These are phyloP conservation scores for Backusella tarrabulga DNA, from an alignment of 192 early-diverging fungal species.

Conservation along the genomic window DNA sequence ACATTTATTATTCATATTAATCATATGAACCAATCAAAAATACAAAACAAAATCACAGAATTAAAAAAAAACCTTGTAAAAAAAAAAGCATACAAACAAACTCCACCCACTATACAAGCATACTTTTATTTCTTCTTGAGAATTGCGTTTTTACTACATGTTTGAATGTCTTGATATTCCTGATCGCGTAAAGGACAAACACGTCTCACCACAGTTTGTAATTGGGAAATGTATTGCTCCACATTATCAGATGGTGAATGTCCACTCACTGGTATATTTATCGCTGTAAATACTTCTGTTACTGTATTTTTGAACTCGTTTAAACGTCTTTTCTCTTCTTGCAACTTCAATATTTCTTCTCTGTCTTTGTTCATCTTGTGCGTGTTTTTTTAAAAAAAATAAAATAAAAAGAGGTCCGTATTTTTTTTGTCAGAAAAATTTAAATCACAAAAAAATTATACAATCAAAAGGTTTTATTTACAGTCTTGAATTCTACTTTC, in stretches of 20 bases:
- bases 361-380: background rate
- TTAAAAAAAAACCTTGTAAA: too few relatives aligned
- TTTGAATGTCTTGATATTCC: conserved; percentile 1
- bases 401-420: background rate
- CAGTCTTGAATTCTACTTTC: background rate
- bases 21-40: too few relatives aligned
- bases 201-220: background rate
- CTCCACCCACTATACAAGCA: too few relatives aligned
- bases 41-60: too few relatives aligned
- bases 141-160: background rate
- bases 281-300: background rate
- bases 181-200: conserved; percentile 1
- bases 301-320: conserved; percentile 6
- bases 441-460: background rate
- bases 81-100: too few relatives aligned
- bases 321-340: background rate
- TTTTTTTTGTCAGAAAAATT: background rate
- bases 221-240: background rate
- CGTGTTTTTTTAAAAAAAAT: background rate
- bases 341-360: background rate
- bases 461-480: background rate
- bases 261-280: background rate
- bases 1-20: too few relatives aligned
- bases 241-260: background rate
- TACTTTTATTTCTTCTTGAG: too few relatives aligned